These are phyloP conservation scores for Camelina laxa DNA, from an alignment of 345 rosid species.

Conservation along the genomic window DNA sequence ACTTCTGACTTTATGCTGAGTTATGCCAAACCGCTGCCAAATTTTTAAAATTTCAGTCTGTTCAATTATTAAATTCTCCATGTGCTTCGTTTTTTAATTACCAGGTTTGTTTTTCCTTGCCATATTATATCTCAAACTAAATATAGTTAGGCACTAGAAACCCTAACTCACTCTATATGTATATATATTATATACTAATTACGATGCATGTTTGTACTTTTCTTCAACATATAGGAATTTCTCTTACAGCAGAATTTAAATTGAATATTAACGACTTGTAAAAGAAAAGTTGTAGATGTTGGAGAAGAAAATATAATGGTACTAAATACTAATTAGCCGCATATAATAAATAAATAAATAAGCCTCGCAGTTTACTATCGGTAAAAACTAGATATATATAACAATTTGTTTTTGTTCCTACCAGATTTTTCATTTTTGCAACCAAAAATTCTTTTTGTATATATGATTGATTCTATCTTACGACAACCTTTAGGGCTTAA, in stretches of 20 bases:
- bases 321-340: not conserved
- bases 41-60: slow-evolving; percentile 11
- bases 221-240: slow-evolving; percentile 5
- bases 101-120: slow-evolving; percentile 14
- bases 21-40: slow-evolving; percentile 27
- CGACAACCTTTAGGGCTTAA: slow-evolving; percentile 13
- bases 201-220: slow-evolving; percentile 11
- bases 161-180: slow-evolving; percentile 30
- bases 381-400: not conserved
- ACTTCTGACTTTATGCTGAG: slow-evolving; percentile 19
- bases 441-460: no score
- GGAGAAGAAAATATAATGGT: slow-evolving; percentile 18
- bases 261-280: not conserved
- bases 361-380: not conserved
- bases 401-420: not conserved
- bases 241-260: not conserved
- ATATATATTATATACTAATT: not conserved
- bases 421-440: not conserved
- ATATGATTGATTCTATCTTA: not conserved
- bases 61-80: slow-evolving; percentile 22
- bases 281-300: slow-evolving; percentile 5
- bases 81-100: not conserved
- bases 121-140: not conserved
- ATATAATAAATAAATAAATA: no score
- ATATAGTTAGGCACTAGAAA: slow-evolving; percentile 21